These are phyloP conservation scores for Alternaria viburni DNA, from an alignment of 2,329 filamentous ascomycete genomes.

Conservation along the genomic window DNA sequence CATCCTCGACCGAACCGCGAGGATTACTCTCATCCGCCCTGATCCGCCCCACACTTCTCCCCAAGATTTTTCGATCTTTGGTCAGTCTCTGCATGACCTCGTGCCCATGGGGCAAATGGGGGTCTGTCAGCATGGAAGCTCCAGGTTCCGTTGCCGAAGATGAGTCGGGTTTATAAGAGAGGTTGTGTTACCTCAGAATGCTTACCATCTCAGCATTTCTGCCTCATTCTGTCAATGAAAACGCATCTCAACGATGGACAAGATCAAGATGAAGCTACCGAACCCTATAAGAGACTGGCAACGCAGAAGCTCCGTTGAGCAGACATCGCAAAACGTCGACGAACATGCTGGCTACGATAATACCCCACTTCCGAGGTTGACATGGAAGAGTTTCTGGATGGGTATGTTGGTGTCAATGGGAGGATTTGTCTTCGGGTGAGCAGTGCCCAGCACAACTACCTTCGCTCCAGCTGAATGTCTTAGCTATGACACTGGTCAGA, in stretches of 20 bases:
- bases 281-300: slow-evolving; percentile 26
- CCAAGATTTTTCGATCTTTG: neutral
- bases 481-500: slow-evolving; percentile 36
- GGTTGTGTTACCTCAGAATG: neutral
- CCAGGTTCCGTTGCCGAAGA: neutral
- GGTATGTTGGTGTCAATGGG: slow-evolving; percentile 41
- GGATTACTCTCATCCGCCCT: slow-evolving; percentile 1
- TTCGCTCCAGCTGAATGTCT: neutral
- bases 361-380: slow-evolving; percentile 29
- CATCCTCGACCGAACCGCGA: neutral
- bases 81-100: neutral
- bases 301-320: slow-evolving; percentile 17
- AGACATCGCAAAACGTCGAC: slow-evolving; percentile 19
- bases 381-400: slow-evolving; percentile 29
- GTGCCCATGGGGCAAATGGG: neutral
- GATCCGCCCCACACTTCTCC: slow-evolving; percentile 3
- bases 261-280: slow-evolving; percentile 18
- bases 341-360: slow-evolving; percentile 33
- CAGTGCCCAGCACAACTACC: neutral
- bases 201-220: neutral
- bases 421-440: slow-evolving; percentile 9
- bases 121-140: neutral
- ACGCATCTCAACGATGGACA: neutral
- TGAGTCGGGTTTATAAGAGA: neutral
- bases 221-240: neutral